Evolutionary conservation across 768 basidiomycete species (phyloP), one percentile per base, ranked within the genome.

Genomic region (Russula olivacea): DNA sequence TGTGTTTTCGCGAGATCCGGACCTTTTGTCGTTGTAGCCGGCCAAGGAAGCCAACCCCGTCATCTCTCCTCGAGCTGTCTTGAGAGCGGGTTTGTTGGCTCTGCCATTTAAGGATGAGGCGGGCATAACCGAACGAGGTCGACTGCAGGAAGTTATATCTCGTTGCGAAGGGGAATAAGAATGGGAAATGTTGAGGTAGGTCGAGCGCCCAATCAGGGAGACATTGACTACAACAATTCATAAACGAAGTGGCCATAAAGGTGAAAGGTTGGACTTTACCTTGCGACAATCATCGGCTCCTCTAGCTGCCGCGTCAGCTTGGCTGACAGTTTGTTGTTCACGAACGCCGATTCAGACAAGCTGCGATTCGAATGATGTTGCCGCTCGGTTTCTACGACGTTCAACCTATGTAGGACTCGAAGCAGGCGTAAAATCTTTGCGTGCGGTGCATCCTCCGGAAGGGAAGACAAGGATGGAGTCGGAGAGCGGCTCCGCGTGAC

Each of bases 271-370:
- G 45, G 8, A 57, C 72, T 79, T 65, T 68, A 93, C 93, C 93
- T 95, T 1, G 96, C 97, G 49, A 99, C 94, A 66, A 99, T 97
- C 93, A 98, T 97, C 0, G 93, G 92, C 72, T 99, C 97, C 69
- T 99, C 97, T 48, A 99, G 74, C 72, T 98, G 97, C 40, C 97
- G 83, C 14, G 93, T 93, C n/a, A 99, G 81, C 74, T 99, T 99
- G 11, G 97, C 97, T 2, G 93, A 93, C 30, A 99, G 77, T 74
- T 99, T 99, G 77, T 97, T 98, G 73, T 98, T 99, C 65, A 98
- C 84, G 72, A 99, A 99, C 0, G 91, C 83, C 0, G 91, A 83
- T 66, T 94, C 92, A 2, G 86, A 77, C 19, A 97, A 77, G 64
- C 79, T 80, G 45, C 83, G 80, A 61, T 79, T 83, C 61, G 83